Conservation (phyloP, 345 rosid genomes). For the Corchorus olitorius region DNA sequence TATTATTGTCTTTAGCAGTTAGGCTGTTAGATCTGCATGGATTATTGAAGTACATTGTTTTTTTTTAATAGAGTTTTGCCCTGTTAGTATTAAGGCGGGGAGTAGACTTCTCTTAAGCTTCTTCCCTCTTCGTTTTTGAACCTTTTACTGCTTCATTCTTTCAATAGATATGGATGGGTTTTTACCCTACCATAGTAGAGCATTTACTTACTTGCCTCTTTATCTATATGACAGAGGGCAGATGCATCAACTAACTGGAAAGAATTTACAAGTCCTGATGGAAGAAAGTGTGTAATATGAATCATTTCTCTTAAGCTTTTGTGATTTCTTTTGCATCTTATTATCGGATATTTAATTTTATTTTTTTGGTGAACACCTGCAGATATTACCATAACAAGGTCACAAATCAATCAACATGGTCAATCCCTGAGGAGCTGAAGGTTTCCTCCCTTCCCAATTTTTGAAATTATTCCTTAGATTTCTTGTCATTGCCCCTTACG, state of each 20-base stretch:
- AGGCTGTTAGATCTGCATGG: not conserved
- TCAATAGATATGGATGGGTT: not conserved
- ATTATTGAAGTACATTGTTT: not conserved
- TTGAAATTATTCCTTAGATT: constrained; percentile 13
- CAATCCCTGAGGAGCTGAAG: constrained; percentile 89
- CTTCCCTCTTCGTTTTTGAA: not conserved
- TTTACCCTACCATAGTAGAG: not conserved
- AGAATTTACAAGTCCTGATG: constrained; percentile 90
- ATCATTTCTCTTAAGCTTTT: constrained; percentile 18
- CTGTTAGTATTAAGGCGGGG: not conserved
- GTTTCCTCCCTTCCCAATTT: constrained; percentile 37
- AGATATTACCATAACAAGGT: constrained; percentile 88
- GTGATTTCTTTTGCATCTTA: constrained; percentile 25
- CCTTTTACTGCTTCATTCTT: not conserved
- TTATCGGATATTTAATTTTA: constrained; percentile 9
- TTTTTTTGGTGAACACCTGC: constrained; percentile 29
- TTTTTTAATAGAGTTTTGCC: not conserved
- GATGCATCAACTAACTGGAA: constrained; percentile 97
- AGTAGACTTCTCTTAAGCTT: not conserved
- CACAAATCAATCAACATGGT: constrained; percentile 91
- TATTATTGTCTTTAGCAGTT: not conserved
- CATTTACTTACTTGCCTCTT: constrained; percentile 20
- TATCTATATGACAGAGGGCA: constrained; percentile 63
- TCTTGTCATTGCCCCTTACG: constrained; percentile 10
- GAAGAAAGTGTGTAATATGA: constrained; percentile 67